These are phyloP conservation scores for Porodaedalea pini DNA, from an alignment of 1,284 basidiomycete genomes.

Conservation along the genomic window DNA sequence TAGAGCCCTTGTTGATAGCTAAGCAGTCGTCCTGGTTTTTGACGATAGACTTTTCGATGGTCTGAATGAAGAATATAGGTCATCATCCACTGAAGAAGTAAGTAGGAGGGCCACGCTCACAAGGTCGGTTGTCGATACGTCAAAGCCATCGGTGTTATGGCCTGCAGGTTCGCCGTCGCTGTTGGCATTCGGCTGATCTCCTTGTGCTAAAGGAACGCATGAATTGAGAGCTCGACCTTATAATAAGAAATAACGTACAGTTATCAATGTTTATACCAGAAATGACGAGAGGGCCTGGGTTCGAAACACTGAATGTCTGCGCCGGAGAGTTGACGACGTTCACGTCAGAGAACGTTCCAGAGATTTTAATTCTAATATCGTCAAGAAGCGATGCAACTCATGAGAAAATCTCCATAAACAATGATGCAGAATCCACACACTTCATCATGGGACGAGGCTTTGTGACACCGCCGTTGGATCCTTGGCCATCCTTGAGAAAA, in stretches of 20 bases:
- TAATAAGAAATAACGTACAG: neutral
- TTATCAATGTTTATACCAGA: slow-evolving; percentile 26
- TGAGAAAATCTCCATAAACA: no score
- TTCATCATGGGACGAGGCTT: slow-evolving; percentile 27
- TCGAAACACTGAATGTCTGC: slow-evolving; percentile 33
- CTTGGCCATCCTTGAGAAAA: slow-evolving; percentile 34
- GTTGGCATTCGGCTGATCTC: slow-evolving; percentile 40
- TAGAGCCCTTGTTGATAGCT: slow-evolving; percentile 54
- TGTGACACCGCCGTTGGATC: slow-evolving; percentile 34
- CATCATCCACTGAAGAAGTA: slow-evolving; percentile 29
- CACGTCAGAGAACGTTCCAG: slow-evolving; percentile 42
- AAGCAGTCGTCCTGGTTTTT: slow-evolving; percentile 55
- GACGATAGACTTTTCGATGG: slow-evolving; percentile 22
- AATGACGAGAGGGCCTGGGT: slow-evolving; percentile 30
- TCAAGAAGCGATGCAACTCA: no score
- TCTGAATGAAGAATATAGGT: neutral
- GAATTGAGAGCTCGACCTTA: neutral
- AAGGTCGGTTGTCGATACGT: slow-evolving; percentile 41
- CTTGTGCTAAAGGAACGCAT: slow-evolving; percentile 28
- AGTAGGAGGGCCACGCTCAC: slow-evolving; percentile 29
- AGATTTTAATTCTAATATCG: slow-evolving; percentile 45
- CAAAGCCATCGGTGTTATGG: slow-evolving; percentile 36
- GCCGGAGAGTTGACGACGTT: slow-evolving; percentile 39
- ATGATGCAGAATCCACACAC: slow-evolving; percentile 23
- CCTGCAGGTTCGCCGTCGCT: slow-evolving; percentile 41